Percentiles rank a stretch among this genome's conserved stretches.
Conservation (phyloP, 345 rosid genomes). For the Bruguiera sexangula region DNA sequence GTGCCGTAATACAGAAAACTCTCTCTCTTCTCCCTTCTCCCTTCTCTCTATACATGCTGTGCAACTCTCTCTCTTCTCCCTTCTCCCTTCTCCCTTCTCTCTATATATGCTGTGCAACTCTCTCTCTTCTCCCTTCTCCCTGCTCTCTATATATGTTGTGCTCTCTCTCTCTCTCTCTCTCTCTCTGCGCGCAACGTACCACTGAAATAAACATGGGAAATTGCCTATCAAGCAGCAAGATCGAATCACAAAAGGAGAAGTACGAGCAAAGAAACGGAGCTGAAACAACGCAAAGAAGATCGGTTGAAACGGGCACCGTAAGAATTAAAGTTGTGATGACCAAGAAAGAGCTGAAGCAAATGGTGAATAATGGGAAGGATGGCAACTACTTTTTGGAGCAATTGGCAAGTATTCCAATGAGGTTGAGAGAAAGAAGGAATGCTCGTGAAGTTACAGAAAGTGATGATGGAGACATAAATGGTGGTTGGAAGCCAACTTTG, state of each 20-base stretch:
- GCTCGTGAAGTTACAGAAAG: slow-evolving; percentile 10
- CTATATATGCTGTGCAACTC: background rate
- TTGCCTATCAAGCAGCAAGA: slow-evolving; percentile 21
- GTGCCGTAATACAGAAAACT: too few species aligned
- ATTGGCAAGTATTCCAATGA: slow-evolving; percentile 35
- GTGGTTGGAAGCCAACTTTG: slow-evolving; percentile 54
- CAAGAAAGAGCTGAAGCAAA: slow-evolving; percentile 53
- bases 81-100: background rate
- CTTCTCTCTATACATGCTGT: slow-evolving; percentile 5
- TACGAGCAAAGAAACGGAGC: background rate
- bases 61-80: background rate
- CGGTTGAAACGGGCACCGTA: slow-evolving; percentile 21
- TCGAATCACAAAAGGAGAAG: slow-evolving; percentile 13
- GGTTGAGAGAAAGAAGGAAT: slow-evolving; percentile 30
- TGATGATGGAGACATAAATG: background rate
- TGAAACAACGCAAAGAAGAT: background rate
- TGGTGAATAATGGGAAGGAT: slow-evolving; percentile 33
- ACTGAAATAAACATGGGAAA: slow-evolving; percentile 35
- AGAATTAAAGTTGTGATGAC: slow-evolving; percentile 62
- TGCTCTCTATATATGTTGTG: background rate
- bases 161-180: background rate
- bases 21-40: background rate
- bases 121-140: background rate
- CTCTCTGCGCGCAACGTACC: background rate
- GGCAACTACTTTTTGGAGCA: slow-evolving; percentile 33